These are phyloP conservation scores for Colletotrichum liriopes DNA, from an alignment of 2,329 filamentous ascomycete species.

Conservation along the genomic window DNA sequence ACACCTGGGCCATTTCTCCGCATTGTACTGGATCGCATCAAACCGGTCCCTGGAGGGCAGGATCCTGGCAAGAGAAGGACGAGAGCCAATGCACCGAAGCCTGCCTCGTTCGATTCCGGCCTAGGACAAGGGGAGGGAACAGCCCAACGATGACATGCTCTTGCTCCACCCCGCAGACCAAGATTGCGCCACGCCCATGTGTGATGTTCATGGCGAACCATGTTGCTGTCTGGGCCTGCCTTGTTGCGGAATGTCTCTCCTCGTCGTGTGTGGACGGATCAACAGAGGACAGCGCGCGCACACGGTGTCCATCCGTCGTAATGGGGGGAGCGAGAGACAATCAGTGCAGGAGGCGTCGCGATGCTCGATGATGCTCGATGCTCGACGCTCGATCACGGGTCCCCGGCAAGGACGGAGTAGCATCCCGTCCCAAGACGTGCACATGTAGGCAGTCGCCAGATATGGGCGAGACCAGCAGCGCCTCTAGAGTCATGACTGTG, in stretches of 20 bases:
- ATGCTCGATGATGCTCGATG: background rate
- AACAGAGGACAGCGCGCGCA: background rate
- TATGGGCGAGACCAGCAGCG: slow-evolving; percentile 27
- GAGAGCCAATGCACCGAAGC: slow-evolving; percentile 37
- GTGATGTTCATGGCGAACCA: background rate
- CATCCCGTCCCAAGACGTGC: slow-evolving; percentile 24
- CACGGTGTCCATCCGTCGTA: background rate
- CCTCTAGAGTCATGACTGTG: slow-evolving; percentile 25
- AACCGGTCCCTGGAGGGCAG: background rate
- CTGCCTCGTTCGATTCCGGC: slow-evolving; percentile 34
- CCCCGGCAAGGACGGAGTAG: slow-evolving; percentile 4
- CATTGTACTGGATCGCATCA: slow-evolving; percentile 42
- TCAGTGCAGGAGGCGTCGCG: background rate
- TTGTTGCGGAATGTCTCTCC: slow-evolving; percentile 15
- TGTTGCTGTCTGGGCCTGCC: slow-evolving; percentile 7
- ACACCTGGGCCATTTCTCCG: slow-evolving; percentile 32
- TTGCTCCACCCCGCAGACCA: slow-evolving; percentile 22
- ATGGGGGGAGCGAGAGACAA: background rate
- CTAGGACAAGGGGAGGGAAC: slow-evolving; percentile 16
- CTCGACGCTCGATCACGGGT: background rate
- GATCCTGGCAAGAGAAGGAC: slow-evolving; percentile 33
- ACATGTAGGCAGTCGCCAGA: slow-evolving; percentile 14
- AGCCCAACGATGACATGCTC: slow-evolving; percentile 39
- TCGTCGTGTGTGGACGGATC: background rate
- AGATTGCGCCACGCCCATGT: background rate